phyloP scores from a whole-genome alignment of 2,329 filamentous ascomycete species.

The Paecilomyces sp. region DNA sequence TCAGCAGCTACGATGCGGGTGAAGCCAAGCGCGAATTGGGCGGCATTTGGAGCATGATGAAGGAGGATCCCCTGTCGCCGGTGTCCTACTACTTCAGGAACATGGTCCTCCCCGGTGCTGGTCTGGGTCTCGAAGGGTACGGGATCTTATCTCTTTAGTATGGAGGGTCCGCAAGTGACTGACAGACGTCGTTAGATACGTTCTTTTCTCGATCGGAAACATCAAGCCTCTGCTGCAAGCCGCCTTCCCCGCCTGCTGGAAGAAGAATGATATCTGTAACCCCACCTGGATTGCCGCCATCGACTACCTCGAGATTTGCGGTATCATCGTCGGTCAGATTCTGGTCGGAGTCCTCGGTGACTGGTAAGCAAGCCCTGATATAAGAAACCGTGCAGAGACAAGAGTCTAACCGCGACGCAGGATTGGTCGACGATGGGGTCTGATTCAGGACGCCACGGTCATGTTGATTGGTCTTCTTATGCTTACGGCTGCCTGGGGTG shows the following conservation, averaged over 20 bases:
- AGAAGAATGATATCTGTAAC: conserved; percentile 57
- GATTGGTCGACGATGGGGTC: conserved; percentile 87
- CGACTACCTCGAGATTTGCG: conserved; percentile 85
- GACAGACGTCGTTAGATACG: conserved; percentile 53
- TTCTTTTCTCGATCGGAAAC: conserved; percentile 95
- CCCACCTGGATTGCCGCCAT: conserved; percentile 76
- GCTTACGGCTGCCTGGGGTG: conserved; percentile 85
- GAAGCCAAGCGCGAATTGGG: conserved; percentile 63
- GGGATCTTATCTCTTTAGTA: conserved; percentile 10
- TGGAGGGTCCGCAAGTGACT: not conserved
- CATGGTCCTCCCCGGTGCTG: conserved; percentile 85
- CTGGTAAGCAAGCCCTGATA: conserved; percentile 38
- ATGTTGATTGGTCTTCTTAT: conserved; percentile 92
- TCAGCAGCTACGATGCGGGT: conserved; percentile 62
- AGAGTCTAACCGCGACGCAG: conserved; percentile 31
- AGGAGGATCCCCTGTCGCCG: conserved; percentile 76
- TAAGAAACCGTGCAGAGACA: conserved; percentile 11
- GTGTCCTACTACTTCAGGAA: conserved; percentile 83
- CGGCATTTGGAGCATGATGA: conserved; percentile 69
- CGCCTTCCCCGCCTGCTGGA: conserved; percentile 76
- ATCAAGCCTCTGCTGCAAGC: conserved; percentile 72
- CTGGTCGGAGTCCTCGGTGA: conserved; percentile 74
- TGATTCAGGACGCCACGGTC: conserved; percentile 89
- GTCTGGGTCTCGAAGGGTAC: conserved; percentile 77
- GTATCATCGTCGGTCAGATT: conserved; percentile 92